Evolutionary conservation across 1,284 basidiomycete species (phyloP), one percentile per base, ranked within the genome.

Genomic region (Athelia psychrophila): DNA sequence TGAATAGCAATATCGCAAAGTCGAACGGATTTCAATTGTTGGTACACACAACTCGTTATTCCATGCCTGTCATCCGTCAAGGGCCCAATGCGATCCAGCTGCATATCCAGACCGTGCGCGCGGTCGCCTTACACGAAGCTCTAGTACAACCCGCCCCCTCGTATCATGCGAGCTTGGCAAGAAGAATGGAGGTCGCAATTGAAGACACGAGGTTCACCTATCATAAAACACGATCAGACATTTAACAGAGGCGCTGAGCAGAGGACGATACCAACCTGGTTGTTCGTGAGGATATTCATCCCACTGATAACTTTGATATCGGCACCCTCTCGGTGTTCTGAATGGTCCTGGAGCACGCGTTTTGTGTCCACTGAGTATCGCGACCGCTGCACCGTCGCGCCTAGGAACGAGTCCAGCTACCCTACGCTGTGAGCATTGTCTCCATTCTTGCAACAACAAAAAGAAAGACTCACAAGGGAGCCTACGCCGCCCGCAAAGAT

Each of bases 371-470:
- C 69, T 9, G 86, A 87, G 69, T 88, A 97, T 19, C 86, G 79
- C 2, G 93, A 95, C 51, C 80, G 75, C 61, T 98, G 95, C 1
- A 96, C 66, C 0, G 91, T 93, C 1, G 94, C 95, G 2, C 95
- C 95, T 12, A 97, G 75, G 2, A 97, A 45, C 0, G 91, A 94
- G 65, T 97, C 94, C 49, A 92, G 65, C 86, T 91, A 50, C 42
- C 33, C 45, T 48, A n/a, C 36, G 6, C 13, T 30, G 48, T 40
- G 9, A n/a, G 50, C 40, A 49, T 23, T 27, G 22, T n/a, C n/a
- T n/a, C n/a, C 27, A 13, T 30, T 5, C 27, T 30, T 30, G 6
- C 6, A 30, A 5, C 6, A 48, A 38, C 48, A 23, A 49, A 46
- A 18, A 20, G 19, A 13, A 38, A 10, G 16, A 69, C 82, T 57